Conservation (phyloP, 441 rosid species). For the California macrophylla region DNA sequence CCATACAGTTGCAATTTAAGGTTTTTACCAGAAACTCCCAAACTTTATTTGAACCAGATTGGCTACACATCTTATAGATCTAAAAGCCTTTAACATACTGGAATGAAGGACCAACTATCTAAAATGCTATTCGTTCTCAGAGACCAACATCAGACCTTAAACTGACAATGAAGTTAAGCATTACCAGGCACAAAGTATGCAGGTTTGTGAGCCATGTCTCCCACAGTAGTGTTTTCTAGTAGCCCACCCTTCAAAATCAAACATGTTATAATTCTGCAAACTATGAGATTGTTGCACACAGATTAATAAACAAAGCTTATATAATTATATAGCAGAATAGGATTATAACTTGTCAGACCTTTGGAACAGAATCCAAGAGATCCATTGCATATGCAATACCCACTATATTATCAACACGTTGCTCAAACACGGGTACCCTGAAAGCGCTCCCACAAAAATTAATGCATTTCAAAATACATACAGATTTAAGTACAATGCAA, state of each 20-base stretch:
- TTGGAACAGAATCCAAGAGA: constrained; percentile 80
- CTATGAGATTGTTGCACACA: constrained; percentile 26
- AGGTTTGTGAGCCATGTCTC: constrained; percentile 96
- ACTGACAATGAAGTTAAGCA: constrained; percentile 4
- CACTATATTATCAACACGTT: constrained; percentile 92
- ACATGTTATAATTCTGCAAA: constrained; percentile 38
- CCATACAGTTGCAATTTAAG: too few species aligned
- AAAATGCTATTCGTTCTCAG: not conserved
- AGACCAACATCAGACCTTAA: not conserved
- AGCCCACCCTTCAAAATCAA: constrained; percentile 91
- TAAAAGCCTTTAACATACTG: not conserved
- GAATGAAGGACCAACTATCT: not conserved
- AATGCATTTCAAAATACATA: not conserved
- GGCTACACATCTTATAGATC: not conserved
- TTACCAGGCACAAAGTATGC: constrained; percentile 96
- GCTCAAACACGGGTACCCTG: constrained; percentile 99
- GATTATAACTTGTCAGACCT: constrained; percentile 43
- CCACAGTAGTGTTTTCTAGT: constrained; percentile 69
- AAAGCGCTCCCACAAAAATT: constrained; percentile 16
- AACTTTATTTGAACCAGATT: not conserved
- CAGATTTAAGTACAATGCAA: not conserved
- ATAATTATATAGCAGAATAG: constrained; percentile 13
- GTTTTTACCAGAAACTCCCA: not conserved
- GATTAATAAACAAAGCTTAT: constrained; percentile 22
- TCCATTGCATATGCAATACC: constrained; percentile 99